Evolutionary conservation across 2,329 filamentous ascomycete species (phyloP).

Genomic region (Fusarium pseudonygamai): DNA sequence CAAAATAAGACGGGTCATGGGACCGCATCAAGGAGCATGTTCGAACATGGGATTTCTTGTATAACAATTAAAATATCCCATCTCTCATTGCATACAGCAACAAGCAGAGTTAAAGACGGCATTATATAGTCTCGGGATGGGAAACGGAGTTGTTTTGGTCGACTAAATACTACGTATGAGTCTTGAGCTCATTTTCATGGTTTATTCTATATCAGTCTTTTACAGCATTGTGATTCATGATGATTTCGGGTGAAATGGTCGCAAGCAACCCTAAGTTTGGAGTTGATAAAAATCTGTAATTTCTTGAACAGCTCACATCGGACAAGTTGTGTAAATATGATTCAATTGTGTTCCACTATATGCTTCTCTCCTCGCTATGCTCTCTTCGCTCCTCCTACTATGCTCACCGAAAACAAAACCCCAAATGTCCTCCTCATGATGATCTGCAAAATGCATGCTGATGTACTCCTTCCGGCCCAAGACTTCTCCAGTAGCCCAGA

Average conservation of each 20-base stretch:
- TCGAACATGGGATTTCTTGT: slow-evolving; percentile 13
- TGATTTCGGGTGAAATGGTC: background rate
- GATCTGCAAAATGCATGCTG: slow-evolving; percentile 1
- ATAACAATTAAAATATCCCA: slow-evolving; percentile 28
- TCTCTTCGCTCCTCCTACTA: background rate
- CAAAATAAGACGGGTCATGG: slow-evolving; percentile 13
- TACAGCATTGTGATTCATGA: background rate
- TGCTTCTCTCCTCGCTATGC: background rate
- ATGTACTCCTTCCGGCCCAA: slow-evolving; percentile 15
- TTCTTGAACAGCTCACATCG: background rate
- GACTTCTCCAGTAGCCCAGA: background rate
- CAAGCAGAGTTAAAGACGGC: slow-evolving; percentile 10
- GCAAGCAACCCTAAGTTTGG: background rate
- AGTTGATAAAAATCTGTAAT: too few species aligned
- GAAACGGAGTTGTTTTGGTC: slow-evolving; percentile 29
- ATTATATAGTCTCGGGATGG: slow-evolving; percentile 24
- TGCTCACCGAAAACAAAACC: background rate
- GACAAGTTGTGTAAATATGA: background rate
- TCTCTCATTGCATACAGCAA: background rate
- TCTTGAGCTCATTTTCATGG: slow-evolving; percentile 1
- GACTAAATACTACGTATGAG: slow-evolving; percentile 8
- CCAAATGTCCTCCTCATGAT: background rate
- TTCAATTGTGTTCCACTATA: slow-evolving; percentile 14
- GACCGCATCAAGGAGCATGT: slow-evolving; percentile 17
- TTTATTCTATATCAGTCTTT: background rate